Evolutionary conservation across 208 protist species (phyloP).

Genomic region (Porcisia hertigi): DNA sequence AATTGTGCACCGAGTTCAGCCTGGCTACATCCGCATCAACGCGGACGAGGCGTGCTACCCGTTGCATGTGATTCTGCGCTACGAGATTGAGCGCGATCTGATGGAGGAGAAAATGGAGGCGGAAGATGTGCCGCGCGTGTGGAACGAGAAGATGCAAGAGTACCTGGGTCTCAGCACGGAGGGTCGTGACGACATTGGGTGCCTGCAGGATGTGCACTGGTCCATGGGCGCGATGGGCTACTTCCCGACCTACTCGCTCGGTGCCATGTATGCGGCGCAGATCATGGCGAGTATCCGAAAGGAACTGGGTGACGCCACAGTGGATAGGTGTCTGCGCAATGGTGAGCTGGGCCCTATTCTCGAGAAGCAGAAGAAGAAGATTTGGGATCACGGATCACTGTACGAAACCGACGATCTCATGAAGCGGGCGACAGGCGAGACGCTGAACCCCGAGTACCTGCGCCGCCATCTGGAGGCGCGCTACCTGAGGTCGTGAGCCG

Average conservation of each 20-base stretch:
- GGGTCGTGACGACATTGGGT: conserved; percentile 72
- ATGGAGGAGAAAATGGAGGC: conserved; percentile 79
- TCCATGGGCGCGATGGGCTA: conserved; percentile 70
- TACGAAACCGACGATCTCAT: conserved; percentile 80
- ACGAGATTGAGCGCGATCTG: conserved; percentile 87
- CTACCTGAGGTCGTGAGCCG: conserved; percentile 42
- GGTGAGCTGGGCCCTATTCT: conserved; percentile 64
- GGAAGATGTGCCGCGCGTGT: conserved; percentile 78
- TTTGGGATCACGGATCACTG: conserved; percentile 59
- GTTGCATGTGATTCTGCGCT: conserved; percentile 89
- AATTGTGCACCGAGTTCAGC: conserved; percentile 52
- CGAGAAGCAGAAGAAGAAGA: conserved; percentile 71
- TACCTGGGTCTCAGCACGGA: conserved; percentile 84
- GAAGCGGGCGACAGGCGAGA: conserved; percentile 67
- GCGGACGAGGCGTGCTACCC: conserved; percentile 92
- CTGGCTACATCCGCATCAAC: conserved; percentile 79
- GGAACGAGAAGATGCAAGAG: conserved; percentile 87
- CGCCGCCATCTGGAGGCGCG: conserved; percentile 76
- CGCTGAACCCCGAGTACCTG: conserved; percentile 78
- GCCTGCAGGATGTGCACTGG: conserved; percentile 93
- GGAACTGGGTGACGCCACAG: conserved; percentile 61
- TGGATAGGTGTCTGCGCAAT: conserved; percentile 51
- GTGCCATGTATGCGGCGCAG: conserved; percentile 86
- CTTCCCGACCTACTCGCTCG: conserved; percentile 89
- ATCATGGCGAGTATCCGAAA: conserved; percentile 68